Conservation (phyloP, 805 yeast species). For the Metschnikowia matae region DNA sequence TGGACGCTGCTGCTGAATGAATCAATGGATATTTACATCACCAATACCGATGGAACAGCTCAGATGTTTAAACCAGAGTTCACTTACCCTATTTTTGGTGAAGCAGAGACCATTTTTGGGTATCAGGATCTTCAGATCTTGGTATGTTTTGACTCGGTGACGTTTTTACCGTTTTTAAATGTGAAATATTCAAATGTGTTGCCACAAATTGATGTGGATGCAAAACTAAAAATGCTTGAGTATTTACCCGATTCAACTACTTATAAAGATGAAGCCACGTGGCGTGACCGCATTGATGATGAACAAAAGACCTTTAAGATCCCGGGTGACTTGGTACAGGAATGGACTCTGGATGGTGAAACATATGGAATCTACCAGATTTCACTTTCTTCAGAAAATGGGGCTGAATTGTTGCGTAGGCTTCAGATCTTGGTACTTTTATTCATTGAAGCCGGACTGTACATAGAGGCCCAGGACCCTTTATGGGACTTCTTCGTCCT, state of each 20-base stretch:
- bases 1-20: slow-evolving; percentile 79
- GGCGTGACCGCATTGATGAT: slow-evolving; percentile 54
- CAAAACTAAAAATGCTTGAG: slow-evolving; percentile 49
- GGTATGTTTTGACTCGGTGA: slow-evolving; percentile 65
- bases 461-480: slow-evolving; percentile 70
- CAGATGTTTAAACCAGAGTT: slow-evolving; percentile 66
- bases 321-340: slow-evolving; percentile 35
- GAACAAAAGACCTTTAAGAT: slow-evolving; percentile 44
- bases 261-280: slow-evolving; percentile 57
- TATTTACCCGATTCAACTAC: slow-evolving; percentile 61
- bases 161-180: slow-evolving; percentile 69
- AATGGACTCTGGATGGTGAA: slow-evolving; percentile 34
- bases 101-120: slow-evolving; percentile 84
- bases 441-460: slow-evolving; percentile 92
- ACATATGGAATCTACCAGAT: slow-evolving; percentile 51
- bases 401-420: slow-evolving; percentile 56
- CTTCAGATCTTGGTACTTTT: slow-evolving; percentile 76
- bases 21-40: slow-evolving; percentile 51
- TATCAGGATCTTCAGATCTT: slow-evolving; percentile 65
- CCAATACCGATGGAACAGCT: slow-evolving; percentile 55
- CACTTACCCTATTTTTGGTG: slow-evolving; percentile 94
- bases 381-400: slow-evolving; percentile 36
- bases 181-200: slow-evolving; percentile 54
- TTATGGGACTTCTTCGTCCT: slow-evolving; percentile 77
- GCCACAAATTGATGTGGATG: slow-evolving; percentile 55